Conservation (phyloP, 306 rosid species). For the Begonia masoniana region DNA sequence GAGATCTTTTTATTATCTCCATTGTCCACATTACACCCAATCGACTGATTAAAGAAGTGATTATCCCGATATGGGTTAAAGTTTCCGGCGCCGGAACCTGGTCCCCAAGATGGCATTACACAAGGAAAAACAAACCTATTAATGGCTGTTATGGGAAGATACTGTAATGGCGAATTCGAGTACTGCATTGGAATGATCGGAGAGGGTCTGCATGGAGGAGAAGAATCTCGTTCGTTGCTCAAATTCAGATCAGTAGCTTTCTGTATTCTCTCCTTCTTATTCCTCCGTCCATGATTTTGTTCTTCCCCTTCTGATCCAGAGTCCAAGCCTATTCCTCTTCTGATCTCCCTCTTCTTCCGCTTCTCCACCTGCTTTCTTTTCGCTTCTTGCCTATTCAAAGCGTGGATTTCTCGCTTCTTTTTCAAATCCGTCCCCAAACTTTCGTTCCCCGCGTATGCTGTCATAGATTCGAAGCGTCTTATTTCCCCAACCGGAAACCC, state of each 20-base stretch:
- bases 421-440: constrained; percentile 7
- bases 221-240: constrained; percentile 7
- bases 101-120: neutral
- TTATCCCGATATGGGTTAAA: no score
- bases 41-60: no score
- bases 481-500: neutral
- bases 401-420: constrained; percentile 27
- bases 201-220: neutral
- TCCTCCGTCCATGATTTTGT: constrained; percentile 1
- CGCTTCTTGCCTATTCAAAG: constrained; percentile 25
- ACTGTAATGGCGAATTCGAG: constrained; percentile 15
- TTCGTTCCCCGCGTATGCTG: neutral
- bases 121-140: constrained; percentile 22
- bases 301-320: constrained; percentile 1
- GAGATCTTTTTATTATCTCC: constrained; percentile 20
- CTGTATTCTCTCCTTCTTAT: constrained; percentile 20
- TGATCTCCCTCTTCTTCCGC: constrained; percentile 7
- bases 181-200: constrained; percentile 3
- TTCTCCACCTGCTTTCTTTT: constrained; percentile 33
- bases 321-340: neutral
- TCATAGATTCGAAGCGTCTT: neutral
- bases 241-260: constrained; percentile 5
- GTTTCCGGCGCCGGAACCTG: neutral
- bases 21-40: neutral
- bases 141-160: constrained; percentile 11